Percentiles rank a stretch among this genome's conserved stretches.
Conservation (phyloP, 768 basidiomycete genomes). For the Rhizopogon vulgaris region DNA sequence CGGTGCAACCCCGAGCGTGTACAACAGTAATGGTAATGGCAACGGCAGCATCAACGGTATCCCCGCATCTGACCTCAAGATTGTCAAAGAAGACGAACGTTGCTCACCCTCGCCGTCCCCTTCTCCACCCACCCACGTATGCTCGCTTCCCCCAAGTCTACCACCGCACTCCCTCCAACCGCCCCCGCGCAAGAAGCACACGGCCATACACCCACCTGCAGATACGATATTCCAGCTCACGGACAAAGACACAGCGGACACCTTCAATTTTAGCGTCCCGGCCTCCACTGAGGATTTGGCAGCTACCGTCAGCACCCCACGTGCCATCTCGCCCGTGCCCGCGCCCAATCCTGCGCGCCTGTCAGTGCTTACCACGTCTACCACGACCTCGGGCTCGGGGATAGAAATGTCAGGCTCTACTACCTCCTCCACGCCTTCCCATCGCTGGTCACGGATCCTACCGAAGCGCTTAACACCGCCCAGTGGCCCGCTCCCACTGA, state of each 20-base stretch:
- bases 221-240: slow-evolving; percentile 12
- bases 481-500: slow-evolving; percentile 35
- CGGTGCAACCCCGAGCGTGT: neutral
- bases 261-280: slow-evolving; percentile 16
- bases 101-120: slow-evolving; percentile 7
- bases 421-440: slow-evolving; percentile 20
- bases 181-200: slow-evolving; percentile 26
- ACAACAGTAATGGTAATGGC: neutral
- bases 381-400: slow-evolving; percentile 14
- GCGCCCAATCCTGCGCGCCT: neutral
- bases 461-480: slow-evolving; percentile 55
- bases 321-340: neutral
- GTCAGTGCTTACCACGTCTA: neutral
- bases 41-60: slow-evolving; percentile 5
- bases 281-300: neutral
- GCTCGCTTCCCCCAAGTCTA: slow-evolving; percentile 18
- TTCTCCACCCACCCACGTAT: slow-evolving; percentile 17
- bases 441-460: slow-evolving; percentile 48
- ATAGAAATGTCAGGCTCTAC: slow-evolving; percentile 23
- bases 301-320: neutral
- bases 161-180: slow-evolving; percentile 27
- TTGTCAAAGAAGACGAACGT: slow-evolving; percentile 30
- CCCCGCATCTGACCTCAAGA: slow-evolving; percentile 30
- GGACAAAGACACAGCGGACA: slow-evolving; percentile 17
- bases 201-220: neutral